These are phyloP conservation scores for Alternaria consortialis DNA, from an alignment of 2,329 filamentous ascomycete species.

Conservation along the genomic window DNA sequence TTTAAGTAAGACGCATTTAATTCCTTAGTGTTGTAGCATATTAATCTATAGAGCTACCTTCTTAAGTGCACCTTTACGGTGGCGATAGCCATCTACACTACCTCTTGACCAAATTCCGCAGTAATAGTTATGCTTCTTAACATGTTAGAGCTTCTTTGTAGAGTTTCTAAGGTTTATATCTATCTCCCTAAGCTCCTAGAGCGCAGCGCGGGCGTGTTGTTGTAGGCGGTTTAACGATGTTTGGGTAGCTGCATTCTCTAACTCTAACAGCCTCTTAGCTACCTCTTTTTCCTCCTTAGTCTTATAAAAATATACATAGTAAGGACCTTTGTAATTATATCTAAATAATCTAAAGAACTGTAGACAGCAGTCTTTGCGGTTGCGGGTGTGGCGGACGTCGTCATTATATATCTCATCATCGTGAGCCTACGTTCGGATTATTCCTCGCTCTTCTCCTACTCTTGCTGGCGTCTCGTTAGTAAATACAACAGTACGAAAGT, in stretches of 20 bases:
- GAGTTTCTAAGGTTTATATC: not conserved
- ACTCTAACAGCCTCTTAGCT: not conserved
- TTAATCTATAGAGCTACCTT: slow-evolving; percentile 10
- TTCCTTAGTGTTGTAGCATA: not conserved
- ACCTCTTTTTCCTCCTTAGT: slow-evolving; percentile 3
- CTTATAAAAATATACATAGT: not conserved
- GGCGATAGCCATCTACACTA: slow-evolving; percentile 5
- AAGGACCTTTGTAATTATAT: slow-evolving; percentile 13
- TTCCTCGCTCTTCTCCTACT: slow-evolving; percentile 9
- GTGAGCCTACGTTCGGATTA: not conserved
- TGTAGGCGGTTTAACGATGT: not conserved
- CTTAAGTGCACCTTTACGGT: slow-evolving; percentile 12
- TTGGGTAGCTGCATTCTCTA: not conserved
- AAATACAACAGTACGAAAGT: slow-evolving; percentile 1
- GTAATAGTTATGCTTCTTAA: slow-evolving; percentile 8
- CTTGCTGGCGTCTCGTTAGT: slow-evolving; percentile 10
- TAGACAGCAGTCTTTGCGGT: not conserved
- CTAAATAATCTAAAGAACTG: slow-evolving; percentile 9
- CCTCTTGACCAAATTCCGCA: not conserved
- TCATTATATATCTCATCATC: not conserved
- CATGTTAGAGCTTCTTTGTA: not conserved
- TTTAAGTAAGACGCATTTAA: not conserved
- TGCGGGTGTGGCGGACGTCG: not conserved
- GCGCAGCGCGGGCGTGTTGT: not conserved
- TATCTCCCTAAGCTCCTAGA: not conserved